Base-by-base conservation (phyloP, 768 basidiomycete genomes). In the Nevesoporus exiguus region DNA sequence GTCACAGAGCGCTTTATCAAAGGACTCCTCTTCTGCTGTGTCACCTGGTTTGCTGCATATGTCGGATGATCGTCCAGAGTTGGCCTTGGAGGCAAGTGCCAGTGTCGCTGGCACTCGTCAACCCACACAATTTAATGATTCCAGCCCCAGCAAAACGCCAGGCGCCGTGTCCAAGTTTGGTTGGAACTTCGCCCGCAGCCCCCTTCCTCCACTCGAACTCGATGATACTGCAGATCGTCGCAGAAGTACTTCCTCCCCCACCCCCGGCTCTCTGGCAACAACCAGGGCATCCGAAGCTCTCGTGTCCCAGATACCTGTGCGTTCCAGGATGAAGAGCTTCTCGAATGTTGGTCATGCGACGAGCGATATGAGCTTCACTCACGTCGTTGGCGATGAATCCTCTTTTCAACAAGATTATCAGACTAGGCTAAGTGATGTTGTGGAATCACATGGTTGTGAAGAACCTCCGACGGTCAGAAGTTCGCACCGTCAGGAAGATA, bases 261-360 rank as follows among this genome's bases (percentile, higher is more conserved):
- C 61, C 3, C 61, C 62, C 31, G 56, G 55, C 56, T 52, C 67
- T 43, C 60, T 61, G 11, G 58, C 72, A 48, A 56, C 64, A 1
- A 67, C 64, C 52, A 61, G 64, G 24, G 43, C 55, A 25, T 64
- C 72, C 6, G 65, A 63, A 19, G 48, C 57, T 15, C 49, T 54
- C 42, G 50, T 53, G 17, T 56, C 68, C 8, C 71, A 74, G 29
- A 79, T 82, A 49, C 80, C 80, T 14, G 70, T 79, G 5, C 71
- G 71, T 22, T 71, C 78, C 17, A 71, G 74, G 19, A 60, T 66
- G 47, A 77, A 76, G 60, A 57, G 51, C 6, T 62, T 56, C 44
- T 63, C 56, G n/a, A 55, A 44, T 41, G 39, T 56, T 44, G 52
- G 55, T 14, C 54, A 65, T 19, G 60, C 39, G 7, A 31, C 57